A percentile compares a stretch with the other conserved stretches of the same genome.
Conservation (phyloP, 2,329 filamentous ascomycete species). For the Paracoccidioides lutzii region DNA sequence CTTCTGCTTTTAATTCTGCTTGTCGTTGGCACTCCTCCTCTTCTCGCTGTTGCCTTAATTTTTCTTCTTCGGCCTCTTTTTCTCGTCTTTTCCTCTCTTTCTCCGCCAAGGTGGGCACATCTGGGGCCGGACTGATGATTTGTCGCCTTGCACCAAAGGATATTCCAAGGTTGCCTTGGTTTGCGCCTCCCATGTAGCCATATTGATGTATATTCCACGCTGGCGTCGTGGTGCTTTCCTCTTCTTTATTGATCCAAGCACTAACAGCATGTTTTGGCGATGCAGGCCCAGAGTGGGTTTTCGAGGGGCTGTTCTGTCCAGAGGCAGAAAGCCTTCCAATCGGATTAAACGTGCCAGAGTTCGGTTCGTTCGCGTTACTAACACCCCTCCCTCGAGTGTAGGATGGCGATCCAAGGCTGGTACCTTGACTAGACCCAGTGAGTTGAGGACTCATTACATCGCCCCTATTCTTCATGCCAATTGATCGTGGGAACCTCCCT, state of each 20-base stretch:
- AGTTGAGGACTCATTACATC: slow-evolving; percentile 52
- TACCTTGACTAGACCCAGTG: slow-evolving; percentile 47
- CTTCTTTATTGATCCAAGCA: slow-evolving; percentile 78
- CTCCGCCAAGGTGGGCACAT: slow-evolving; percentile 68
- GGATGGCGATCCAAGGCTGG: slow-evolving; percentile 30
- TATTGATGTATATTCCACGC: slow-evolving; percentile 99
- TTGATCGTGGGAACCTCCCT: slow-evolving; percentile 55
- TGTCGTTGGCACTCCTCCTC: slow-evolving; percentile 38
- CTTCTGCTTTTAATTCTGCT: slow-evolving; percentile 39
- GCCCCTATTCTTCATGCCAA: slow-evolving; percentile 57
- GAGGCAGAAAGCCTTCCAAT: slow-evolving; percentile 30
- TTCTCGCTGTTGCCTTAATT: slow-evolving; percentile 37
- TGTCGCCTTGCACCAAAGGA: slow-evolving; percentile 83
- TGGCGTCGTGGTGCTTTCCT: slow-evolving; percentile 68
- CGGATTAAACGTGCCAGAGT: slow-evolving; percentile 31
- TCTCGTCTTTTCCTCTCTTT: slow-evolving; percentile 60
- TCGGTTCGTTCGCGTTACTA: slow-evolving; percentile 43
- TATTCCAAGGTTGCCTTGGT: slow-evolving; percentile 88
- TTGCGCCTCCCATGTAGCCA: slow-evolving; percentile 94
- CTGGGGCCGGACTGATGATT: slow-evolving; percentile 71
- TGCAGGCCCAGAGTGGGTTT: slow-evolving; percentile 40
- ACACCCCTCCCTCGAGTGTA: slow-evolving; percentile 29
- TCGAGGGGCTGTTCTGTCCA: slow-evolving; percentile 49
- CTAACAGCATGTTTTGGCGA: slow-evolving; percentile 48
- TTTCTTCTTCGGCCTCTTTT: slow-evolving; percentile 43